A percentile compares a stretch with the other conserved stretches of the same genome.
phyloP scores from a whole-genome alignment of 2,329 filamentous ascomycete species.

The Trichocomaceae sp. region DNA sequence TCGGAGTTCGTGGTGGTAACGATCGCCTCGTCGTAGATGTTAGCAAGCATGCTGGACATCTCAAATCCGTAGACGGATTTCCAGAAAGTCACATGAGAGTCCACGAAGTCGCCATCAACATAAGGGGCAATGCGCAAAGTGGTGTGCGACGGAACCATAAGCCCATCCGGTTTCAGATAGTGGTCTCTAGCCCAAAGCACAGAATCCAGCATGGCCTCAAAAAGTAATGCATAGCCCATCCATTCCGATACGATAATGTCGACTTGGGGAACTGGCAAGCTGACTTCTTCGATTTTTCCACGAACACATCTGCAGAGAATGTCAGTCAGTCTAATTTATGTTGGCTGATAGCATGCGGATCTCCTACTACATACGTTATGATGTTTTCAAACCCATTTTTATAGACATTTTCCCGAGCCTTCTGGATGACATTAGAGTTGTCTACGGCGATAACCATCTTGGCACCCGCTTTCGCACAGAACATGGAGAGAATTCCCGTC shows the following conservation, averaged over 20 bases:
- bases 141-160: conserved; percentile 81
- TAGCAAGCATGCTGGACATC: conserved; percentile 82
- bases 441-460: conserved; percentile 84
- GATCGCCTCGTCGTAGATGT: conserved; percentile 74
- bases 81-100: conserved; percentile 79
- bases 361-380: conserved; percentile 51
- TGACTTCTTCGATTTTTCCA: conserved; percentile 83
- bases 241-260: conserved; percentile 96
- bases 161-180: conserved; percentile 71
- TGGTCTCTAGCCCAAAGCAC: conserved; percentile 82
- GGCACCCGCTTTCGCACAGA: conserved; percentile 85
- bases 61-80: conserved; percentile 89
- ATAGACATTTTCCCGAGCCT: conserved; percentile 76
- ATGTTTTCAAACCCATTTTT: conserved; percentile 66
- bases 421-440: conserved; percentile 82
- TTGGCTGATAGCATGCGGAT: neutral
- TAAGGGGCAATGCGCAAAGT: conserved; percentile 77
- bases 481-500: conserved; percentile 85
- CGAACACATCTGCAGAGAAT: conserved; percentile 53
- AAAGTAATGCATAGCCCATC: conserved; percentile 94
- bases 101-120: conserved; percentile 67
- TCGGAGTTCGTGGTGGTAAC: conserved; percentile 62
- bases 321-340: conserved; percentile 7
- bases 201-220: conserved; percentile 93
- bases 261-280: conserved; percentile 68